A percentile compares a stretch with the other conserved stretches of the same genome.
Conservation (phyloP, 2,329 filamentous ascomycete genomes). For the Chaetothyriales sp. region DNA sequence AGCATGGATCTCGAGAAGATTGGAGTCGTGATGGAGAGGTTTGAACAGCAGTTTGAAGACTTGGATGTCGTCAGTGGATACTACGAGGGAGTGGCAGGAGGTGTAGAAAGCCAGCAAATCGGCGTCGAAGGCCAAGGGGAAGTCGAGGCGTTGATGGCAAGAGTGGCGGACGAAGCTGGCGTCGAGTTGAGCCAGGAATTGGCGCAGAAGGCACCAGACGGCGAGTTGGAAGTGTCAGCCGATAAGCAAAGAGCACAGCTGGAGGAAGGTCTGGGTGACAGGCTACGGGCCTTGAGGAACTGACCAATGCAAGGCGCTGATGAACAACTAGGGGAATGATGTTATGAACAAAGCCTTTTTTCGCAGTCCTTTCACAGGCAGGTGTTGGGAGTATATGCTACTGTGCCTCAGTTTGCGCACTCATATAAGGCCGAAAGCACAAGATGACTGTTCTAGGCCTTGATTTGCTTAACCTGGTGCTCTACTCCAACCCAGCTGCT, state of each 20-base stretch:
- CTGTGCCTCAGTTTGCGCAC: no score
- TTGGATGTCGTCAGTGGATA: constrained; percentile 46
- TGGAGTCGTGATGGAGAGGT: constrained; percentile 52
- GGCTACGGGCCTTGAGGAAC: constrained; percentile 23
- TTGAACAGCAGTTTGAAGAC: constrained; percentile 44
- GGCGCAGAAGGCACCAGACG: constrained; percentile 17
- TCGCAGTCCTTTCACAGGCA: neutral
- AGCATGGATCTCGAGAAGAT: constrained; percentile 41
- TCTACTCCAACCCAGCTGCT: no score
- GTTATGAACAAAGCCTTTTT: neutral
- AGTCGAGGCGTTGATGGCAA: constrained; percentile 70
- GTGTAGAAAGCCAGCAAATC: constrained; percentile 23
- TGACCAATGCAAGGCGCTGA: constrained; percentile 4
- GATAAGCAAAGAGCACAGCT: constrained; percentile 18
- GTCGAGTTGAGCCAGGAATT: constrained; percentile 70
- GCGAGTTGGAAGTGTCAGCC: constrained; percentile 9
- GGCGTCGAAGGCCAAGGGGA: constrained; percentile 58
- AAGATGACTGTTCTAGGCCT: no score
- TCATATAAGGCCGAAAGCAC: no score
- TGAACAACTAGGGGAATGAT: constrained; percentile 2
- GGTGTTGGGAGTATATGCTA: no score
- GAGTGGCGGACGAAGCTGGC: constrained; percentile 78
- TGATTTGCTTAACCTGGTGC: no score
- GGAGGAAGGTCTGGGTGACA: constrained; percentile 22
- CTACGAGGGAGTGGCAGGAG: constrained; percentile 68